phyloP scores from a whole-genome alignment of 129 eudicot genomes.

The Centrapalus pauciflorus region DNA sequence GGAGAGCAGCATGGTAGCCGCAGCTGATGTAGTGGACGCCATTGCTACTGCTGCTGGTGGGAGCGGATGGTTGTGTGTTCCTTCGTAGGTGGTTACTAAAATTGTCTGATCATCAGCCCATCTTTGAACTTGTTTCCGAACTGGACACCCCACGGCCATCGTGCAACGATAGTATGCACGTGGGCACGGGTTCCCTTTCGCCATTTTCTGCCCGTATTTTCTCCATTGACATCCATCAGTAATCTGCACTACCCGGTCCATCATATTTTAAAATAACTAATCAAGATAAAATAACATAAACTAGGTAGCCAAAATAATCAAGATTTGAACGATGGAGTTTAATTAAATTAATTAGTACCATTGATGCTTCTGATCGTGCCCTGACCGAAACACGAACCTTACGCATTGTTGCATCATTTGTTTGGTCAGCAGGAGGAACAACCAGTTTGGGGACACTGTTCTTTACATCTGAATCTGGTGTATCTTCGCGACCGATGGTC shows the following conservation, averaged over 20 bases:
- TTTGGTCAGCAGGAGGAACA: constrained; percentile 30
- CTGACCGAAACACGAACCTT: constrained; percentile 90
- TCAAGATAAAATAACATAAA: background rate
- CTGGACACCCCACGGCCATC: constrained; percentile 74
- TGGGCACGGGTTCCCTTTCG: constrained; percentile 82
- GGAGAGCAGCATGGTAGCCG: constrained; percentile 92
- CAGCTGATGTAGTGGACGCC: constrained; percentile 85
- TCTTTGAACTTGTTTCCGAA: constrained; percentile 91
- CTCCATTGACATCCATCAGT: constrained; percentile 82
- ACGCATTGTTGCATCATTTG: constrained; percentile 74
- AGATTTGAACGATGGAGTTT: background rate
- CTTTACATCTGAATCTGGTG: constrained; percentile 59
- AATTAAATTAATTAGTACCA: constrained; percentile 38
- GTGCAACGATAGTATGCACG: constrained; percentile 91
- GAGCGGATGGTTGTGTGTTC: constrained; percentile 84
- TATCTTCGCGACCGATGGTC: constrained; percentile 39
- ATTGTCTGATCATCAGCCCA: constrained; percentile 80
- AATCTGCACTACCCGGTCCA: constrained; percentile 29
- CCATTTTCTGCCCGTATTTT: constrained; percentile 76
- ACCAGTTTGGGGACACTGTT: constrained; percentile 52
- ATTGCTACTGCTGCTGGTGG: constrained; percentile 91
- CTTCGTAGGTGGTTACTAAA: constrained; percentile 84
- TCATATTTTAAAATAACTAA: background rate
- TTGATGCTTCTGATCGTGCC: constrained; percentile 87
- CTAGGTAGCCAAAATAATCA: background rate